Percentiles rank a stretch among this genome's conserved stretches.
Conservation (phyloP, 352 stramenopile genomes). For the Phytophthora megakarya region DNA sequence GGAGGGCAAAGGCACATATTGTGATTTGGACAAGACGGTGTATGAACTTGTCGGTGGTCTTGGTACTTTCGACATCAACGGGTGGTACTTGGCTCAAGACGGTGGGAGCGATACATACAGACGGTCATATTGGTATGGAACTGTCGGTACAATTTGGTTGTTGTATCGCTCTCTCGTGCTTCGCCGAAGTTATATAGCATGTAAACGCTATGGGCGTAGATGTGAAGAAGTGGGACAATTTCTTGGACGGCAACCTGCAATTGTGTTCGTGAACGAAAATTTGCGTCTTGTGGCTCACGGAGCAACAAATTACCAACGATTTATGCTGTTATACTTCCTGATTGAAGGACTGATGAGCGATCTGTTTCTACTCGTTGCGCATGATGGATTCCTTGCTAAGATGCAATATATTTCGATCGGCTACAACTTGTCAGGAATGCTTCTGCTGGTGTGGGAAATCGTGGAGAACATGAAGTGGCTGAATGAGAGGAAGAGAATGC, state of each 20-base stretch:
- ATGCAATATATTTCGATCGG: slow-evolving; percentile 30
- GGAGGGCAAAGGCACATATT: slow-evolving; percentile 19
- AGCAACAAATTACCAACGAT: slow-evolving; percentile 18
- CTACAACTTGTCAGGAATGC: slow-evolving; percentile 32
- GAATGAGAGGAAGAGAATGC: background rate
- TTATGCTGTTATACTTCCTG: slow-evolving; percentile 24
- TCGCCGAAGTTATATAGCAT: slow-evolving; percentile 7
- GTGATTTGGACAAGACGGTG: slow-evolving; percentile 8
- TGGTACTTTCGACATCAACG: slow-evolving; percentile 19
- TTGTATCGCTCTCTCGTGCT: slow-evolving; percentile 9
- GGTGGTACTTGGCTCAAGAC: slow-evolving; percentile 4
- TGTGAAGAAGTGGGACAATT: background rate
- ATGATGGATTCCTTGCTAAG: slow-evolving; percentile 20
- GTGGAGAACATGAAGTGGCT: slow-evolving; percentile 25
- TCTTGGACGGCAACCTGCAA: background rate
- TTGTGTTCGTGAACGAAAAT: slow-evolving; percentile 25
- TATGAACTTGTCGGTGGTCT: slow-evolving; percentile 12
- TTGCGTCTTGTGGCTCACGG: slow-evolving; percentile 9
- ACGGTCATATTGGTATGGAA: slow-evolving; percentile 13
- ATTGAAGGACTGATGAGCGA: slow-evolving; percentile 37
- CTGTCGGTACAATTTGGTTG: slow-evolving; percentile 4
- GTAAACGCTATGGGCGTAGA: slow-evolving; percentile 5
- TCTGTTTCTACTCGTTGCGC: slow-evolving; percentile 28
- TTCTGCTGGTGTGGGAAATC: slow-evolving; percentile 29
- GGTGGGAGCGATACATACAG: slow-evolving; percentile 4